Base-by-base conservation (phyloP, 495 filamentous ascomycete genomes). In the Neurospora sp. region DNA sequence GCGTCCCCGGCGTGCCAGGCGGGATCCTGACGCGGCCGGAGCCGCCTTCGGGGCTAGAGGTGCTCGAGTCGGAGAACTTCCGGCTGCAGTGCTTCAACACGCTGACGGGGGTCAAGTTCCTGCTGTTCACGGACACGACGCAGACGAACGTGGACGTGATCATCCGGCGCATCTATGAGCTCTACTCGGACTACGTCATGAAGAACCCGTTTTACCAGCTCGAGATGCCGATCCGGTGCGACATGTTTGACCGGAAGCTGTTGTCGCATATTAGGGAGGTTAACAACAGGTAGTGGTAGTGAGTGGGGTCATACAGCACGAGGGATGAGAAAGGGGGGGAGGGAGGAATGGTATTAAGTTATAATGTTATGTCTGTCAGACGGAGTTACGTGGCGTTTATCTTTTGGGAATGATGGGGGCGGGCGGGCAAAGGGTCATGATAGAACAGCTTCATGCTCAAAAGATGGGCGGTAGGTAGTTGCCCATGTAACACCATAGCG, bases 191-290 rank as follows among this genome's bases (percentile, higher is more conserved):
- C 82, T 98, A 92, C 82, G 96, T 98, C 76, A 97, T 97, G 94
- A 98, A 98, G 86, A 99, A 98, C 82, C 96, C 96, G 10, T 99
- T 99, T 78, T 98, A 98, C 82, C 92, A 94, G 80, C 85, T 95
- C 39, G 96, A 99, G 85, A 99, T 98, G 96, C 96, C 96, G 69
- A 89, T 99, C 47, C 85, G 96, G 73, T 97, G 94, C 82, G 96
- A 98, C 81, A 90, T 91, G 71, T 99, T 97, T 82, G 96, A 99
- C 77, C 85, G 96, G 78, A 90, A 91, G 82, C 81, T 99, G 77
- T 86, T 85, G 77, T 90, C 86, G 69, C 93, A 92, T 78, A 87
- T 95, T 45, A 86, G 90, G 77, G 86, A 87, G 75, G 82, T 87
- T 61, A 89, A 89, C 71, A 86, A 80, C 72, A 80, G 84, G 73